Percentiles rank a stretch among this genome's conserved stretches.
Conservation (phyloP, 495 filamentous ascomycete genomes). For the Penicillium paxilli region DNA sequence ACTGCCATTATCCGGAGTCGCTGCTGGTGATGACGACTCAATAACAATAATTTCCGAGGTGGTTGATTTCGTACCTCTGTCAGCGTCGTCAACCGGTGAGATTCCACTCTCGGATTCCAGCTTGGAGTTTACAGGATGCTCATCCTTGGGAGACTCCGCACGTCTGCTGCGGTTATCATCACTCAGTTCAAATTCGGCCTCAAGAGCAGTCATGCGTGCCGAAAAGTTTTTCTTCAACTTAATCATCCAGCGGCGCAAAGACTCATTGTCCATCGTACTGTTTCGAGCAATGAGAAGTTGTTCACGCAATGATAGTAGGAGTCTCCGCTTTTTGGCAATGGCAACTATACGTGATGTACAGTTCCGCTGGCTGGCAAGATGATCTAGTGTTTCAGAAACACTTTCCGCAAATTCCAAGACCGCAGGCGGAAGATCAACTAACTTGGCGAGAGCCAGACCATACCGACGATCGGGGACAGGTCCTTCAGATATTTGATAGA, state of each 20-base stretch:
- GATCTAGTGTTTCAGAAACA: constrained; percentile 61
- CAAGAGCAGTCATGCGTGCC: constrained; percentile 64
- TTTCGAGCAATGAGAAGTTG: constrained; percentile 69
- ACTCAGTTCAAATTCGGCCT: constrained; percentile 29
- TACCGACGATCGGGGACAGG: constrained; percentile 73
- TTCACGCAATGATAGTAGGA: constrained; percentile 74
- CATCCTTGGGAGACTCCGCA: not conserved
- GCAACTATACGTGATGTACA: constrained; percentile 54
- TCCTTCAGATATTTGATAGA: constrained; percentile 76
- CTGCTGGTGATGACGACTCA: constrained; percentile 5
- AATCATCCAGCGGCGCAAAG: constrained; percentile 63
- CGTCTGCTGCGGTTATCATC: constrained; percentile 8
- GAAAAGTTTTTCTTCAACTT: constrained; percentile 78
- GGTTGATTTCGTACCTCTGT: not conserved
- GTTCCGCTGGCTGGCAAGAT: constrained; percentile 53
- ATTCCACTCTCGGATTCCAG: not conserved
- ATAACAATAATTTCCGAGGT: constrained; percentile 4
- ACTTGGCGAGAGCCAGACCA: constrained; percentile 69
- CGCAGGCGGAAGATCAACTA: constrained; percentile 67
- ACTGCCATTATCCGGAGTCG: constrained; percentile 7
- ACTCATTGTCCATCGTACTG: constrained; percentile 65
- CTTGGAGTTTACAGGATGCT: not conserved
- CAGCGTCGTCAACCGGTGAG: no score
- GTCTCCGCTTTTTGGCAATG: constrained; percentile 62
- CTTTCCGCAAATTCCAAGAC: constrained; percentile 67